phyloP scores from a whole-genome alignment of 805 yeast species.

The Candida insectorum region DNA sequence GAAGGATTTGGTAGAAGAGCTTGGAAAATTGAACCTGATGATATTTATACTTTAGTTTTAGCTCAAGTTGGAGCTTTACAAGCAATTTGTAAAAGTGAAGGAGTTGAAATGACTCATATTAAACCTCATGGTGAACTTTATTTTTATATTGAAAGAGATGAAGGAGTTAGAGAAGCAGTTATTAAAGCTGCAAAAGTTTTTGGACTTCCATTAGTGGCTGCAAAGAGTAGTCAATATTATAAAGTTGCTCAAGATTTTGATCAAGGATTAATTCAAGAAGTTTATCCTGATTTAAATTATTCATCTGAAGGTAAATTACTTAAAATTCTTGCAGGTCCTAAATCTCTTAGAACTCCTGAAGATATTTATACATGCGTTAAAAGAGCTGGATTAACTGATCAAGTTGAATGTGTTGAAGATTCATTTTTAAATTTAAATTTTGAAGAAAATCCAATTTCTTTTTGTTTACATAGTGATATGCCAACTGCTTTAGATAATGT shows the following conservation, averaged over 20 bases:
- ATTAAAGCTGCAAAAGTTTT: slow-evolving; percentile 32
- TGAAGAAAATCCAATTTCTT: slow-evolving; percentile 23
- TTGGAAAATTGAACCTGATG: slow-evolving; percentile 33
- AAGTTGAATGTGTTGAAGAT: slow-evolving; percentile 18
- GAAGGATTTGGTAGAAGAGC: slow-evolving; percentile 39
- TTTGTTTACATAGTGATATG: slow-evolving; percentile 37
- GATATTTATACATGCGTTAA: slow-evolving; percentile 23
- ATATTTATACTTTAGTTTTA: slow-evolving; percentile 29
- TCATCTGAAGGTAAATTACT: slow-evolving; percentile 23
- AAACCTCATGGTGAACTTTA: slow-evolving; percentile 40
- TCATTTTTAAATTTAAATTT: slow-evolving; percentile 22
- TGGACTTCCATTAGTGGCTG: slow-evolving; percentile 34
- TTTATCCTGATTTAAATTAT: slow-evolving; percentile 34
- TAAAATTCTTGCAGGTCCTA: slow-evolving; percentile 21
- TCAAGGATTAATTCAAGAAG: slow-evolving; percentile 33
- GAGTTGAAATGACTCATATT: slow-evolving; percentile 27
- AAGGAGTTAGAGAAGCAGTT: slow-evolving; percentile 32
- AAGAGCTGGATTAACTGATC: slow-evolving; percentile 22
- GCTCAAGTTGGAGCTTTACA: slow-evolving; percentile 39
- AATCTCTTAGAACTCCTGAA: slow-evolving; percentile 26
- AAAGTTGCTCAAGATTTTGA: slow-evolving; percentile 25
- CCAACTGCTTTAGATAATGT: slow-evolving; percentile 33
- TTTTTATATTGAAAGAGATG: slow-evolving; percentile 32
- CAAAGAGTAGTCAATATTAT: slow-evolving; percentile 27
- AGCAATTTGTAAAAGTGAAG: slow-evolving; percentile 33